Evolutionary conservation across 176 grass and related monocot species (phyloP).

Genomic region (Musa troglodytarum): DNA sequence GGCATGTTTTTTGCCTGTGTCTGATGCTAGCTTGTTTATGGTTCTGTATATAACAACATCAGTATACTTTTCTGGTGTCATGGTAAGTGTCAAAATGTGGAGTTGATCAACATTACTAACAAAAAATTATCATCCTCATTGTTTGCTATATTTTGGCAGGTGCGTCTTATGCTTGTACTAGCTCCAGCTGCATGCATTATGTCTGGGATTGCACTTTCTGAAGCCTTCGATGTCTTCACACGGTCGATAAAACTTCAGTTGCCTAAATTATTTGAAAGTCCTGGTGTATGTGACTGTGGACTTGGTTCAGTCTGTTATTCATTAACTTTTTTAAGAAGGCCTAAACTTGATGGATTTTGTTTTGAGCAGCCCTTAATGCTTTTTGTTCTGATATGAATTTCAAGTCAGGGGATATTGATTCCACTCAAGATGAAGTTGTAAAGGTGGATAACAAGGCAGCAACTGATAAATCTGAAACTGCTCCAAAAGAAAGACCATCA

Average conservation of each 20-base stretch:
- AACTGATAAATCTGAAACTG: slow-evolving; percentile 54
- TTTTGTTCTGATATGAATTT: slow-evolving; percentile 31
- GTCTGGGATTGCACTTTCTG: slow-evolving; percentile 93
- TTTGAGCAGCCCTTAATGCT: neutral
- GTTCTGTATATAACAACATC: slow-evolving; percentile 94
- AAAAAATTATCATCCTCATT: slow-evolving; percentile 14
- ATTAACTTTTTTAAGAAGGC: slow-evolving; percentile 6
- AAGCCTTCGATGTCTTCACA: slow-evolving; percentile 75
- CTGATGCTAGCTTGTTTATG: slow-evolving; percentile 93
- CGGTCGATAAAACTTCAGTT: slow-evolving; percentile 81
- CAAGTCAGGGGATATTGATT: slow-evolving; percentile 50
- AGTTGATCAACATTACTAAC: neutral
- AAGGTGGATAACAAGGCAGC: neutral
- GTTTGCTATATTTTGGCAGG: slow-evolving; percentile 34
- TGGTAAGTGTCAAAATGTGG: slow-evolving; percentile 46
- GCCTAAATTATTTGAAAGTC: slow-evolving; percentile 47
- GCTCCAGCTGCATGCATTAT: slow-evolving; percentile 96
- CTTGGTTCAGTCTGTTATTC: slow-evolving; percentile 14
- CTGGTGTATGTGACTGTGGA: slow-evolving; percentile 41
- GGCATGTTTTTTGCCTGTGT: slow-evolving; percentile 97
- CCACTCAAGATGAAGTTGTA: slow-evolving; percentile 21
- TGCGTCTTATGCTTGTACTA: slow-evolving; percentile 99
- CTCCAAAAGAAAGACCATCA: slow-evolving; percentile 66
- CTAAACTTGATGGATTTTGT: neutral
- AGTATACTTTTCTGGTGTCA: slow-evolving; percentile 99